phyloP scores from a whole-genome alignment of 108 stramenopile genomes.

The Hondaea fermentalgiana region DNA sequence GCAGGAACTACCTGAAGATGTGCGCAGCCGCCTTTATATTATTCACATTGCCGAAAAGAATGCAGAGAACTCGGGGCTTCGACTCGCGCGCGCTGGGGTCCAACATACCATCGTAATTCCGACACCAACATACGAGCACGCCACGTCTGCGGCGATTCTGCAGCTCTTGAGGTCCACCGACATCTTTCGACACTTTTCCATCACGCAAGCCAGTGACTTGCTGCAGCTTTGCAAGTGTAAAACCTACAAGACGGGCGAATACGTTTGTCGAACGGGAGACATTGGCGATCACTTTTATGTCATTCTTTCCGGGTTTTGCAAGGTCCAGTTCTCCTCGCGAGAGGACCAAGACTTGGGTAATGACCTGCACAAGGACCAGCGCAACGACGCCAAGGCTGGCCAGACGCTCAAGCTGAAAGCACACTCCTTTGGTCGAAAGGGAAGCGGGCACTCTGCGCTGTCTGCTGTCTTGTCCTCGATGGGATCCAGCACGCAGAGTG shows the following conservation, averaged over 20 bases:
- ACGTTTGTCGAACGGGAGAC: neutral
- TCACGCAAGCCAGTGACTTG: neutral
- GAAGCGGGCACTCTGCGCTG: neutral
- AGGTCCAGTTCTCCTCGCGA: neutral
- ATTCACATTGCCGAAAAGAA: constrained; percentile 56
- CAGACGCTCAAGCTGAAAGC: neutral
- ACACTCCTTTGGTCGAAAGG: neutral
- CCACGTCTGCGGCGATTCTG: neutral
- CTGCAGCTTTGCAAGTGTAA: neutral
- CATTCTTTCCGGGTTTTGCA: neutral
- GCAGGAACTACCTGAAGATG: constrained; percentile 54
- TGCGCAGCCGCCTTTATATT: constrained; percentile 77
- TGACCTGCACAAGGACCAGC: neutral
- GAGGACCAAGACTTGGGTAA: neutral
- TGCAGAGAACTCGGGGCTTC: constrained; percentile 11
- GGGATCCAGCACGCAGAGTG: neutral
- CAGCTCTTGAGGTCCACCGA: constrained; percentile 6
- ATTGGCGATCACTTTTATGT: neutral
- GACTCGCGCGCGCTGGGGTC: constrained; percentile 20
- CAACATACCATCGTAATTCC: constrained; percentile 24
- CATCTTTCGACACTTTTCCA: neutral
- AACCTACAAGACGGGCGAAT: neutral
- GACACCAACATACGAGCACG: neutral
- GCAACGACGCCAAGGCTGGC: neutral
- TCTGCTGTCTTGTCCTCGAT: neutral